These are phyloP conservation scores for Populus simonii DNA, from an alignment of 345 rosid genomes.

Conservation along the genomic window DNA sequence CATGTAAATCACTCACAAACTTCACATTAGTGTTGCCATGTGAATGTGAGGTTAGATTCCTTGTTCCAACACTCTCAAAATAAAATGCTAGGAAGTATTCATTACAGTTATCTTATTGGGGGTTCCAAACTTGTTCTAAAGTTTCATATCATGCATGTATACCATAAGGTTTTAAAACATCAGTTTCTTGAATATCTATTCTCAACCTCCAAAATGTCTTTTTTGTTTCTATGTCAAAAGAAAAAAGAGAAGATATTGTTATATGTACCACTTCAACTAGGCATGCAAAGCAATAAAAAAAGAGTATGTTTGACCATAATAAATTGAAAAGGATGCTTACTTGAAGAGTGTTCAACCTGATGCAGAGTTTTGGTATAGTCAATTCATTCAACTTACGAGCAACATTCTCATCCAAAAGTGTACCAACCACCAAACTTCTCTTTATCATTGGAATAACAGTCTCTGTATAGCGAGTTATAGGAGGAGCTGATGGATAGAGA, in stretches of 20 bases:
- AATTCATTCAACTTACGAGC: constrained; percentile 50
- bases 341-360: constrained; percentile 84
- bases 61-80: background rate
- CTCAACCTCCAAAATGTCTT: background rate
- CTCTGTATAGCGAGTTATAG: constrained; percentile 68
- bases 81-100: background rate
- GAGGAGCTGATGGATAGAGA: constrained; percentile 80
- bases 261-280: background rate
- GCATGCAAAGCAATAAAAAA: background rate
- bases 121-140: background rate
- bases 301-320: background rate
- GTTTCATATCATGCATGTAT: background rate
- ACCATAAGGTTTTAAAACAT: background rate
- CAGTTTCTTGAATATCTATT: background rate
- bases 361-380: constrained; percentile 77
- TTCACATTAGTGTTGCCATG: background rate
- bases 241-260: background rate
- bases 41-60: background rate
- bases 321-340: constrained; percentile 35
- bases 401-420: constrained; percentile 48
- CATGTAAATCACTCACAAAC: too few relatives aligned
- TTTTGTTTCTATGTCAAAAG: background rate
- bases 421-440: constrained; percentile 12
- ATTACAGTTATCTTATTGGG: background rate
- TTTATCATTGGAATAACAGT: constrained; percentile 9